Evolutionary conservation across 192 early-diverging fungal genomes (phyloP), one percentile per base, ranked within the genome.

Genomic region (Backusella sp.): DNA sequence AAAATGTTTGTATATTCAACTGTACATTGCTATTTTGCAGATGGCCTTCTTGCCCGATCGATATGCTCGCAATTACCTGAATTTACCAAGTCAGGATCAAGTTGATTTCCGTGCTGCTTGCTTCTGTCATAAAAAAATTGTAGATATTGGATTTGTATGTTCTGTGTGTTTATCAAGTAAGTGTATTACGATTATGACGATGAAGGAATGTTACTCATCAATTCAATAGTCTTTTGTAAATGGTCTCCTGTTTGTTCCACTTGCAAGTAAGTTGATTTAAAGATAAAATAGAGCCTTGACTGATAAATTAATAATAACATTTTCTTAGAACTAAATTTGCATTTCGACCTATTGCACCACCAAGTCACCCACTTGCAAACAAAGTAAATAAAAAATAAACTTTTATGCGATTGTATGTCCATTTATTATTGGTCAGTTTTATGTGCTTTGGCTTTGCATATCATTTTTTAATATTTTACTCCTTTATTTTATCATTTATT

Each of bases 121-220:
- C 79, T 99, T 99, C 70, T 99, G 98, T 80, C 98, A 99, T 83
- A 96, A 95, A 77, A 90, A 88, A 62, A 92, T 96, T 44, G 91
- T 98, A 15, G 94, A 96, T 77, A 89, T 98, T 75, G 98, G 96
- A 0, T 98, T 88, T 84, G 98, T 99, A n/a, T 99, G 98, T 79
- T 97, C 96, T 1, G 97, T 98, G 14, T 99, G 98, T 77, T 80
- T 99, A 34, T 97, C 98, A 19, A 97, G 94, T 95, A 90, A 80
- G 82, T 74, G 6, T 23, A 12, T 39, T 12, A 32, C 41, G 8
- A 41, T 41, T 32, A 32, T 11, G 0, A 41, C 7, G 2, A 39
- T 9, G 7, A 11, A 41, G 7, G 37, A 41, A 6, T 41, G 39
- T 41, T 41, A 9, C 7, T 41, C 7, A 41, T 41, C 9, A 11